Evolutionary conservation across 1,139 yeast genomes (phyloP), one percentile per base, ranked within the genome.

Genomic region (Hansenula anomala): DNA sequence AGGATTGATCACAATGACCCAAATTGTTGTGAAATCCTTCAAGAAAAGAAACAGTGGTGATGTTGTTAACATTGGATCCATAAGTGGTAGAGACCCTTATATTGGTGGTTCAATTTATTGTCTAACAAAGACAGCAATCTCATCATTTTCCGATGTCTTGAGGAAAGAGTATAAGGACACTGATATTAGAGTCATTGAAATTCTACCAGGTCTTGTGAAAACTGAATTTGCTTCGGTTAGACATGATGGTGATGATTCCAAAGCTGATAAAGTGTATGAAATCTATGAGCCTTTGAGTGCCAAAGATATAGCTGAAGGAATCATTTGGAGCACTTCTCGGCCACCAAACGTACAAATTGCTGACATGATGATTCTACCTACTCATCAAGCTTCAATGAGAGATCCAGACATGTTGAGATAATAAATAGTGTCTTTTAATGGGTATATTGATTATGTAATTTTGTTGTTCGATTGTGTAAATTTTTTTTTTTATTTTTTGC

Each of bases 101-200:
- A 90, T 94, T 27, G 88, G 82, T 37, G 96, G 95, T 34, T 77
- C 87, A 11, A 80, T 88, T 49, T 88, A 88, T 65, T 87, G 96
- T 65, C 84, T 95, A n/a, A 77, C 92, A 37, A 88, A 88, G 63
- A 86, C 89, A 31, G 87, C 92, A 17, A 77, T 88, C 25, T 74
- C 80, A 47, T 82, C 89, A 0, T 88, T 88, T 59, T 73, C 90
- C 17, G 80, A 80, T 36, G 73, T 86, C 6, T 69, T 87, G 61
- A 75, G 96, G 60, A 84, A 84, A 61, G 96, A 88, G 60, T 69
- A 80, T 56, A 78, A 86, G 48, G 67, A 71, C 58, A 83, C 95
- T 27, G 73, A 75, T 41, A 78, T 87, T 48, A 72, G 96, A 55
- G 89, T 87, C 39, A 75, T 88, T 51, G 94, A 86, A 59, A 74